Evolutionary conservation across 192 early-diverging fungal genomes (phyloP).

Genomic region (Coemansia aciculifera): DNA sequence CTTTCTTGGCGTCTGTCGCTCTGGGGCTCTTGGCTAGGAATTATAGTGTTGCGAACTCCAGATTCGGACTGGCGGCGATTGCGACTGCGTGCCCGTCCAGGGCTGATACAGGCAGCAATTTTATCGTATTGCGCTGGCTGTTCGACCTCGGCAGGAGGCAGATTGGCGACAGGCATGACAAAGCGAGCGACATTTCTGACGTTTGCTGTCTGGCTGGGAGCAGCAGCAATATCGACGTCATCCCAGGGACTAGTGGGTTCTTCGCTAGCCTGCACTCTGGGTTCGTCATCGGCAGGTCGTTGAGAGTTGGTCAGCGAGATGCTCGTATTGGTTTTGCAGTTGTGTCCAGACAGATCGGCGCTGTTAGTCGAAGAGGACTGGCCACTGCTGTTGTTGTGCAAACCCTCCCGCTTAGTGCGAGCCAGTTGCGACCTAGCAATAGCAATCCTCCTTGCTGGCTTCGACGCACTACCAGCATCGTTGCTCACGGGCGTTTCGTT

Average conservation of each 20-base stretch:
- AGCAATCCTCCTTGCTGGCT: constrained; percentile 22
- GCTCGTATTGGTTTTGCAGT: constrained; percentile 9
- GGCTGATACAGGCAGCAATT: constrained; percentile 30
- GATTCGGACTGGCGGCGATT: constrained; percentile 19
- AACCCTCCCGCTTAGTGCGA: constrained; percentile 7
- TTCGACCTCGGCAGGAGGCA: neutral
- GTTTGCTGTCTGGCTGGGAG: neutral
- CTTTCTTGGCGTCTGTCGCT: constrained; percentile 20
- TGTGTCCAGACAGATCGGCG: neutral
- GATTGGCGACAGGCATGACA: neutral
- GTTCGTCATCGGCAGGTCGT: neutral
- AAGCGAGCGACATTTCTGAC: neutral
- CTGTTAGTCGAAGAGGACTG: constrained; percentile 2
- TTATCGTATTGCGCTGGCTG: constrained; percentile 3
- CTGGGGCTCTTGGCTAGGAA: neutral
- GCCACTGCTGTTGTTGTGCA: neutral
- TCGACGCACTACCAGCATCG: neutral
- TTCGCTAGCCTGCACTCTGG: neutral
- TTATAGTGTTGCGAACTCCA: constrained; percentile 18
- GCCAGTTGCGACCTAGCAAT: constrained; percentile 22
- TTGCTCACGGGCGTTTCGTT: neutral
- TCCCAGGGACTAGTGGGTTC: constrained; percentile 4
- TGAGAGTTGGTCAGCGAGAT: constrained; percentile 6
- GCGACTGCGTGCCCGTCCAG: constrained; percentile 24
- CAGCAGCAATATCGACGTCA: neutral